These are phyloP conservation scores for Talaromyces liani DNA, from an alignment of 495 filamentous ascomycete genomes.

Conservation along the genomic window DNA sequence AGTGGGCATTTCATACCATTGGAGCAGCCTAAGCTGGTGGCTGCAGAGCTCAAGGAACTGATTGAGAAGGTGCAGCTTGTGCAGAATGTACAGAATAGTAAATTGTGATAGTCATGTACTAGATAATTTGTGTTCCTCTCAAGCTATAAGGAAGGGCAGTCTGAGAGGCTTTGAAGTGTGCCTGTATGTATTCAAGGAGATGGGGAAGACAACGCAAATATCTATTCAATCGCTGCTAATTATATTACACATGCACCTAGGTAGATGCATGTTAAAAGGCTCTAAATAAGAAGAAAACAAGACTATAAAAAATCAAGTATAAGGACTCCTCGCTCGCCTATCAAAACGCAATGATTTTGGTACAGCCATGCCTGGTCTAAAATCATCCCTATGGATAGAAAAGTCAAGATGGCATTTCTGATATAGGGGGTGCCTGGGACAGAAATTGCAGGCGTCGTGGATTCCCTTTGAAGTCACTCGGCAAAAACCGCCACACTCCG, in stretches of 20 bases:
- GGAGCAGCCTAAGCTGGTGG: background rate
- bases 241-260: background rate
- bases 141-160: background rate
- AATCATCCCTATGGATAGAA: background rate
- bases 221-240: no score
- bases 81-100: background rate
- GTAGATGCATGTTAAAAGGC: background rate
- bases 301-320: background rate
- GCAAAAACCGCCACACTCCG: background rate
- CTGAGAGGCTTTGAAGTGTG: background rate
- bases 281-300: background rate
- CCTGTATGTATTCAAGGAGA: background rate
- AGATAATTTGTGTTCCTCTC: background rate
- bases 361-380: no score
- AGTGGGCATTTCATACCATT: conserved; percentile 3
- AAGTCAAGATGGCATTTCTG: background rate
- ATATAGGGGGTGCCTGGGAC: background rate
- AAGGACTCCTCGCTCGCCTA: background rate
- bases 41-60: background rate
- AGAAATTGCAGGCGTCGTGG: background rate
- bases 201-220: no score
- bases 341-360: no score
- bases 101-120: background rate
- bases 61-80: background rate
- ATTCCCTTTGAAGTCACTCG: background rate